phyloP scores from a whole-genome alignment of 2,329 filamentous ascomycete species.

The Aspergillus aculeatinus region DNA sequence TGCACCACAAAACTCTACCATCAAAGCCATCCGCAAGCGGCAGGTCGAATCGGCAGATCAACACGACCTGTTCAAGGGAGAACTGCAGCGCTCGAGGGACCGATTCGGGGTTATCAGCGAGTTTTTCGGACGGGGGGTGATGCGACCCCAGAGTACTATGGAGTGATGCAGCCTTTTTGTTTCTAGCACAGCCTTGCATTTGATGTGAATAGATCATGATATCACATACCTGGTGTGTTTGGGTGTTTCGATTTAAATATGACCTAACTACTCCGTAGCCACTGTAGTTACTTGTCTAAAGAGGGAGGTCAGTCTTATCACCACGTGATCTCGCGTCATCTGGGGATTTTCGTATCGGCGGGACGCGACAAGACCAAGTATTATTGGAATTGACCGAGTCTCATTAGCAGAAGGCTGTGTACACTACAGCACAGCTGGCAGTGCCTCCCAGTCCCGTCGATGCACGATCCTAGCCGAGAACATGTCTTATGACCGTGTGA shows the following conservation, averaged over 20 bases:
- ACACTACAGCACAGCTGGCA: too few species aligned
- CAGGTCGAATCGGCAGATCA: conserved; percentile 83
- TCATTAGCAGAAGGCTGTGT: not conserved
- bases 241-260: not conserved
- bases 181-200: conserved; percentile 5
- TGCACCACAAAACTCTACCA: conserved; percentile 78
- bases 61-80: conserved; percentile 85
- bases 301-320: conserved; percentile 26
- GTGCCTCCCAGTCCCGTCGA: too few species aligned
- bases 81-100: conserved; percentile 74
- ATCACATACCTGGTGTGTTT: not conserved
- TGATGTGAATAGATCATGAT: conserved; percentile 4
- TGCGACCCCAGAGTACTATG: conserved; percentile 54
- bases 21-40: conserved; percentile 78
- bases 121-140: conserved; percentile 92
- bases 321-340: conserved; percentile 31
- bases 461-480: not conserved
- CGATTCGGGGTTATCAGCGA: conserved; percentile 88
- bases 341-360: conserved; percentile 1
- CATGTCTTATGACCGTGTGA: conserved; percentile 41
- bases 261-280: not conserved
- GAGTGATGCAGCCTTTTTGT: conserved; percentile 23
- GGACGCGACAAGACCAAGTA: conserved; percentile 4
- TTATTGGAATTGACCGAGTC: not conserved
- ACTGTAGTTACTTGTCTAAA: not conserved